Evolutionary conservation across 805 yeast genomes (phyloP).

Genomic region (Pichia pseudocactophila): DNA sequence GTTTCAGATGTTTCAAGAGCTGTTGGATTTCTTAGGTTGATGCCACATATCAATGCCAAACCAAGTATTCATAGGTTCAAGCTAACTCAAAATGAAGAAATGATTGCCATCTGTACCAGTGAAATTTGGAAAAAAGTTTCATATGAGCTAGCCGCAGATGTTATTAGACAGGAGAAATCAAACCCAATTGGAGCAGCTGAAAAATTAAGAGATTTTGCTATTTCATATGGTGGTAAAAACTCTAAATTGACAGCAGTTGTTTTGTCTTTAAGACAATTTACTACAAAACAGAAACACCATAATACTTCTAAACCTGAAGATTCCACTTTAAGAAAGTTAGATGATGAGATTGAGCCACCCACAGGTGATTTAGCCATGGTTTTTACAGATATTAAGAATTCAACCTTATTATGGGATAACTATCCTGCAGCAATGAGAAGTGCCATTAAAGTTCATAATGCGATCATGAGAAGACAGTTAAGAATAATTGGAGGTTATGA

Average conservation of each 20-base stretch:
- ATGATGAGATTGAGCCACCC: conserved; percentile 90
- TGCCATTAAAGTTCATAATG: conserved; percentile 90
- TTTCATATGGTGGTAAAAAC: conserved; percentile 72
- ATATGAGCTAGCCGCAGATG: conserved; percentile 82
- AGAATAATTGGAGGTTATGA: conserved; percentile 95
- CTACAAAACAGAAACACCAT: conserved; percentile 27
- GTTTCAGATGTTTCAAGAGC: conserved; percentile 79
- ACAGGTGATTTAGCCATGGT: conserved; percentile 91
- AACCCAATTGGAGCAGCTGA: conserved; percentile 91
- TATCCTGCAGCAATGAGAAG: conserved; percentile 92
- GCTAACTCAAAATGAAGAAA: conserved; percentile 65
- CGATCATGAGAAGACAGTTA: conserved; percentile 87
- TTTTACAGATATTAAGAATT: conserved; percentile 93
- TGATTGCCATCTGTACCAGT: conserved; percentile 74
- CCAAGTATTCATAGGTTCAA: conserved; percentile 65
- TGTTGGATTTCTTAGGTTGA: conserved; percentile 76
- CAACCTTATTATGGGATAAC: conserved; percentile 89
- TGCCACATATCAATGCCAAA: conserved; percentile 84
- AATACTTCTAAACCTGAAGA: conserved; percentile 52
- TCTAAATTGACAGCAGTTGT: conserved; percentile 79
- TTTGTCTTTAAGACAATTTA: conserved; percentile 52
- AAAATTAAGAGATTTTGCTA: conserved; percentile 85
- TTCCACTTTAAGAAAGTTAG: conserved; percentile 70
- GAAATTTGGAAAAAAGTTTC: conserved; percentile 81
- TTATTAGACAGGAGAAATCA: conserved; percentile 69